Conservation (phyloP, 1,284 basidiomycete species). For the Ceratobasidium sp. region DNA sequence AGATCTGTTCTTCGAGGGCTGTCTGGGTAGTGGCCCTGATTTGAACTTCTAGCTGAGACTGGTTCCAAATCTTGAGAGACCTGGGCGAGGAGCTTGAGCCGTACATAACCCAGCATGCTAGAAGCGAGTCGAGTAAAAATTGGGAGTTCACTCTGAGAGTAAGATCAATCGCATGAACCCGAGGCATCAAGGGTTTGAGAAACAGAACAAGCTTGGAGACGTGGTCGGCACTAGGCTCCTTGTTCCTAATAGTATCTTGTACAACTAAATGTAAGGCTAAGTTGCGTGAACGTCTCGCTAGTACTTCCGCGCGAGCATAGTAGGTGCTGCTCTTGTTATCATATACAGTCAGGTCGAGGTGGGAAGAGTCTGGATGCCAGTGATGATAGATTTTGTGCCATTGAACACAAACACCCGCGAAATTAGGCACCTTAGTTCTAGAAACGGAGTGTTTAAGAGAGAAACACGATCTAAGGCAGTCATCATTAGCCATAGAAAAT, state of each 20-base stretch:
- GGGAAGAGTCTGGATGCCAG: neutral
- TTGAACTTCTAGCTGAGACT: neutral
- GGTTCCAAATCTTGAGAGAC: neutral
- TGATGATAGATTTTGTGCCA: neutral
- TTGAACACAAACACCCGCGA: neutral
- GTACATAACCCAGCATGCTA: neutral
- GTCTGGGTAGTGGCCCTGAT: neutral
- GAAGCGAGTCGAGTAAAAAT: neutral
- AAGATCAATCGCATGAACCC: neutral
- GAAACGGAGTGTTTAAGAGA: neutral
- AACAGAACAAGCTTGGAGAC: neutral
- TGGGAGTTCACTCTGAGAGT: neutral
- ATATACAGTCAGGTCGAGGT: neutral
- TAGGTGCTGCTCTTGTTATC: neutral
- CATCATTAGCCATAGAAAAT: neutral
- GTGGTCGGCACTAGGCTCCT: neutral
- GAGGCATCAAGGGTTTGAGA: neutral
- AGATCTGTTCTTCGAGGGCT: neutral
- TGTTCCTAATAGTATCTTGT: neutral
- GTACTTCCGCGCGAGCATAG: neutral
- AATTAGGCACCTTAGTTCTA: neutral
- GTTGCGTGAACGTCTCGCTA: too few species aligned
- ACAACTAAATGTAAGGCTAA: neutral
- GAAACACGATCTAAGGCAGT: neutral
- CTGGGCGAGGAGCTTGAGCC: neutral